Conservation (phyloP, 2,329 filamentous ascomycete genomes). For the Paracamarosporium sp. region DNA sequence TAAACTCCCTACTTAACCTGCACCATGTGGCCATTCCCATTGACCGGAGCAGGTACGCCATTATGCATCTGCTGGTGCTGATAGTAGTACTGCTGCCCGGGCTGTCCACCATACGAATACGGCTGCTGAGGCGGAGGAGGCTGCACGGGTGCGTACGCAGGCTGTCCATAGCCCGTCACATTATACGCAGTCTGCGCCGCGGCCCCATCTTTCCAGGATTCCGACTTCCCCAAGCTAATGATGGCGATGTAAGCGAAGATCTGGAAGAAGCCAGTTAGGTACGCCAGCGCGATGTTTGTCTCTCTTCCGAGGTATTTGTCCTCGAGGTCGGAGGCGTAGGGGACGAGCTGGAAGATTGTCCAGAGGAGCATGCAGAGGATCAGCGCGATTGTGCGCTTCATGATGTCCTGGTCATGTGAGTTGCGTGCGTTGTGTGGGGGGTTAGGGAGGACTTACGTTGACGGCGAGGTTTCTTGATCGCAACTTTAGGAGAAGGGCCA, state of each 20-base stretch:
- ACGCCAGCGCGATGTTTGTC: conserved; percentile 16
- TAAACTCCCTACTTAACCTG: neutral
- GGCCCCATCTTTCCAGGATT: conserved; percentile 13
- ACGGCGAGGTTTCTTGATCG: conserved; percentile 18
- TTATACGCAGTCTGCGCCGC: neutral
- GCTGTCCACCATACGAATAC: conserved; percentile 16
- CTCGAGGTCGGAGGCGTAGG: conserved; percentile 5
- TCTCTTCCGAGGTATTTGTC: neutral
- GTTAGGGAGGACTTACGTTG: conserved; percentile 21
- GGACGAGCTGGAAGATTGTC: conserved; percentile 20
- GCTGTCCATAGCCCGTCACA: neutral
- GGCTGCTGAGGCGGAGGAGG: conserved; percentile 12
- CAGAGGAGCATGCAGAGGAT: conserved; percentile 26
- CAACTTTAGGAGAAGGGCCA: conserved; percentile 21
- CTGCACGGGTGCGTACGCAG: neutral
- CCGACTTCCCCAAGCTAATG: conserved; percentile 28
- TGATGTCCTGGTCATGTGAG: conserved; percentile 21
- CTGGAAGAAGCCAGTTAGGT: conserved; percentile 22
- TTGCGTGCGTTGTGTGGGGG: neutral
- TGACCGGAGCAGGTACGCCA: neutral
- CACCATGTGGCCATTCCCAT: conserved; percentile 1
- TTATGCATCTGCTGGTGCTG: conserved; percentile 20
- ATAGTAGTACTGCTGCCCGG: conserved; percentile 20
- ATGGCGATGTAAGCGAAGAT: conserved; percentile 25
- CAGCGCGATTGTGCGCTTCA: conserved; percentile 22